phyloP scores from a whole-genome alignment of 1,284 basidiomycete genomes.

The Trametes sp. region DNA sequence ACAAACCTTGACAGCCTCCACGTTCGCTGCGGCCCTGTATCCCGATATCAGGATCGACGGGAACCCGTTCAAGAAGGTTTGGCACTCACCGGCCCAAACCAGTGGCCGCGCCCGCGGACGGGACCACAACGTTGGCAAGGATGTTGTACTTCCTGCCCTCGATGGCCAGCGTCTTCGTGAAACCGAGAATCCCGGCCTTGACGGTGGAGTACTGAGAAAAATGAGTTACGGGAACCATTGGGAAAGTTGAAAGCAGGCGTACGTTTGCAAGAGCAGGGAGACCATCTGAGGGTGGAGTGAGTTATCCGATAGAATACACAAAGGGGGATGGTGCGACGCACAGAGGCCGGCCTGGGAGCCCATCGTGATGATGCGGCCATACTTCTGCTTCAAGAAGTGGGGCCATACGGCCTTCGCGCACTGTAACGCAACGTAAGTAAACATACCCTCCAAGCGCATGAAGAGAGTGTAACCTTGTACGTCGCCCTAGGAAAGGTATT shows the following conservation, averaged over 20 bases:
- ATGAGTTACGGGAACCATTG: neutral
- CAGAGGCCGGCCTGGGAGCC: slow-evolving; percentile 93
- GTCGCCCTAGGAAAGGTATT: slow-evolving; percentile 55
- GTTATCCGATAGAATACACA: slow-evolving; percentile 15
- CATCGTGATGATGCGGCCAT: slow-evolving; percentile 95
- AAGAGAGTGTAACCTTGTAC: slow-evolving; percentile 59
- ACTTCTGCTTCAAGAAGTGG: slow-evolving; percentile 96
- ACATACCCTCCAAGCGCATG: neutral
- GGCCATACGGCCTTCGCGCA: slow-evolving; percentile 97
- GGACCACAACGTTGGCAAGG: slow-evolving; percentile 88
- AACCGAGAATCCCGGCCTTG: slow-evolving; percentile 92
- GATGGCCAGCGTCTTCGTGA: slow-evolving; percentile 90
- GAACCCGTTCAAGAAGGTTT: neutral
- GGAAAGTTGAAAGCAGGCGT: slow-evolving; percentile 26
- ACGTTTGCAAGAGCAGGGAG: slow-evolving; percentile 95
- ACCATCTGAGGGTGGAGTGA: slow-evolving; percentile 70
- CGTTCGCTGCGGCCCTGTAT: slow-evolving; percentile 87
- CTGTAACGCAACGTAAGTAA: slow-evolving; percentile 45
- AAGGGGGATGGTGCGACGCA: too few relatives aligned
- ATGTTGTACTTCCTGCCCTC: slow-evolving; percentile 95
- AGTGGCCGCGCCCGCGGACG: slow-evolving; percentile 57
- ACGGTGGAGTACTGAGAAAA: slow-evolving; percentile 82
- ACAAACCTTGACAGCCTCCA: slow-evolving; percentile 88
- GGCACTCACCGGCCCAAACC: slow-evolving; percentile 34
- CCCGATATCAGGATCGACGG: slow-evolving; percentile 13